These are phyloP conservation scores for Lachnellula suecica DNA, from an alignment of 2,329 filamentous ascomycete species.

Conservation along the genomic window DNA sequence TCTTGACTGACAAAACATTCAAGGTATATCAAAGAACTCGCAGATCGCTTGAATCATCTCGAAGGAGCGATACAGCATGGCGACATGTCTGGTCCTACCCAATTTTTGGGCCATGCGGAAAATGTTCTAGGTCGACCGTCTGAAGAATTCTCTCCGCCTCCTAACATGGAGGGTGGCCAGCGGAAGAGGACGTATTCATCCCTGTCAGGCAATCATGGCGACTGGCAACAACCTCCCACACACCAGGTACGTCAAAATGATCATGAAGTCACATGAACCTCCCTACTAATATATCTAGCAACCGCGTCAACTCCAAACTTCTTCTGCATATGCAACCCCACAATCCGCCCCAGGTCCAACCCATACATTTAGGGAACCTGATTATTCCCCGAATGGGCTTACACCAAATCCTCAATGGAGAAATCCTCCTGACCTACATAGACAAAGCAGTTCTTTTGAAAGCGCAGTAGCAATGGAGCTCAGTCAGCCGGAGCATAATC, in stretches of 20 bases:
- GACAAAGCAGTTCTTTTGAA: slow-evolving; percentile 28
- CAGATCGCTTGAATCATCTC: slow-evolving; percentile 78
- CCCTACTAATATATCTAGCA: no score
- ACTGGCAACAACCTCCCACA: slow-evolving; percentile 29
- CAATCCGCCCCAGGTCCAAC: slow-evolving; percentile 13
- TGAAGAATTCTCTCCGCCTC: slow-evolving; percentile 53
- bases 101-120: slow-evolving; percentile 39
- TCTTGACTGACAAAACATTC: slow-evolving; percentile 13
- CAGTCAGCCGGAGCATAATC: slow-evolving; percentile 24
- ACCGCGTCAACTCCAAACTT: slow-evolving; percentile 11
- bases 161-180: slow-evolving; percentile 37
- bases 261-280: no score
- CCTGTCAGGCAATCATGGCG: slow-evolving; percentile 46
- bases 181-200: slow-evolving; percentile 48
- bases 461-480: slow-evolving; percentile 24
- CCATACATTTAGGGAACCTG: slow-evolving; percentile 24
- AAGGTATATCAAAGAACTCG: slow-evolving; percentile 89
- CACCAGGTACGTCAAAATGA: no score
- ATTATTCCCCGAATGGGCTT: slow-evolving; percentile 32
- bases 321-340: slow-evolving; percentile 14
- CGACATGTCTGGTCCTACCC: slow-evolving; percentile 36
- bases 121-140: slow-evolving; percentile 39
- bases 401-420: slow-evolving; percentile 31
- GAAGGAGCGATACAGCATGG: slow-evolving; percentile 72
- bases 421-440: slow-evolving; percentile 28